These are phyloP conservation scores for Rhodocollybia butyracea DNA, from an alignment of 768 basidiomycete genomes.

Conservation along the genomic window DNA sequence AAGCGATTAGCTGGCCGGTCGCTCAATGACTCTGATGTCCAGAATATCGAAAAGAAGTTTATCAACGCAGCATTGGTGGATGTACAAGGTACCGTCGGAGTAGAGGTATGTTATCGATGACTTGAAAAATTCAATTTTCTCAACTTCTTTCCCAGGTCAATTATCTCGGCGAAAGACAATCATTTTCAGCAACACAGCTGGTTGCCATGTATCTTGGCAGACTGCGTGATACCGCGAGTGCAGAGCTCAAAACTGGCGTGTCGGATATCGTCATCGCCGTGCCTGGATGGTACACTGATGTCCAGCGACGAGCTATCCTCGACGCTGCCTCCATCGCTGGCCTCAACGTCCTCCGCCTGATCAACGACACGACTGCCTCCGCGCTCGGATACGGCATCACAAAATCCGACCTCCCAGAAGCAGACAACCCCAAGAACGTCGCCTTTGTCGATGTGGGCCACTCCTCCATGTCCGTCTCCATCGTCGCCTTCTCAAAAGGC, in stretches of 20 bases:
- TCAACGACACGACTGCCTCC: conserved; percentile 95
- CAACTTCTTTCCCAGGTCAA: conserved; percentile 55
- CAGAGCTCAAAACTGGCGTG: conserved; percentile 83
- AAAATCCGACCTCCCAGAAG: conserved; percentile 90
- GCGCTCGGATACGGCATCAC: conserved; percentile 99
- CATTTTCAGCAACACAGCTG: conserved; percentile 88
- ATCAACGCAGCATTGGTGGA: conserved; percentile 87
- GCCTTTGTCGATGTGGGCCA: conserved; percentile 96
- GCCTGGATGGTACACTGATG: conserved; percentile 95
- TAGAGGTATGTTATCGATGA: conserved; percentile 57
- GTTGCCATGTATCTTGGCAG: conserved; percentile 89
- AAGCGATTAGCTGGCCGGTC: conserved; percentile 89
- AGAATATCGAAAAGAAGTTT: conserved; percentile 85
- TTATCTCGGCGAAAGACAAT: conserved; percentile 78
- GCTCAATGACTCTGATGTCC: conserved; percentile 75
- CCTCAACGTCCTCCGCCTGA: conserved; percentile 88
- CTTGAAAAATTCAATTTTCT: conserved; percentile 9
- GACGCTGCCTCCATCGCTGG: conserved; percentile 89
- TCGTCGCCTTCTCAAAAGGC: conserved; percentile 94
- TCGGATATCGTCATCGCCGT: conserved; percentile 94
- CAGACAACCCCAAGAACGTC: conserved; percentile 80
- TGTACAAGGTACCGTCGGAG: conserved; percentile 77
- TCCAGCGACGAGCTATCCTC: conserved; percentile 85
- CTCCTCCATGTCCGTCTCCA: conserved; percentile 80
- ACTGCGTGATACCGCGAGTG: conserved; percentile 80